phyloP scores from a whole-genome alignment of 2,329 filamentous ascomycete species.

The Apiospora sp. region DNA sequence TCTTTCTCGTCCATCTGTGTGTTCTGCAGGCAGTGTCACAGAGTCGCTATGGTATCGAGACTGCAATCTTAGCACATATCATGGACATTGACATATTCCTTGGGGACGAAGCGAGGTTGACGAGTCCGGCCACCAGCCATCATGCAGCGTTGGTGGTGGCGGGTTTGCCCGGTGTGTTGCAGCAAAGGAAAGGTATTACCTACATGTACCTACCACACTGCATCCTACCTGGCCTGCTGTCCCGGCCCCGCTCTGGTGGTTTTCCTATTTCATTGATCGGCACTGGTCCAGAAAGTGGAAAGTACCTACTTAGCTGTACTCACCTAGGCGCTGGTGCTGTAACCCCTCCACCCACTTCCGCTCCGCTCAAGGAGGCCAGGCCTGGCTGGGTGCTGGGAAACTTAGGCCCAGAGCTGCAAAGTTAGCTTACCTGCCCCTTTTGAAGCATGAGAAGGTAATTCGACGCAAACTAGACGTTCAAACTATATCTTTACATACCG shows the following conservation, averaged over 20 bases:
- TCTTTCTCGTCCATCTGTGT: not conserved
- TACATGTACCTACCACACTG: not conserved
- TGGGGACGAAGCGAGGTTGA: not conserved
- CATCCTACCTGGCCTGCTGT: not conserved
- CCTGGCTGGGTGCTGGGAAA: not conserved
- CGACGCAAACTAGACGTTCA: not conserved
- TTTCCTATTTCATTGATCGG: conserved; percentile 12
- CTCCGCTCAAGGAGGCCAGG: conserved; percentile 19
- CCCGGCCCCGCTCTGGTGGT: not conserved
- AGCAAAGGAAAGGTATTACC: not conserved
- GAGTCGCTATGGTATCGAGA: not conserved
- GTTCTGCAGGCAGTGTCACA: not conserved
- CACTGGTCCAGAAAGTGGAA: not conserved
- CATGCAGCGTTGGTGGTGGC: conserved; percentile 26
- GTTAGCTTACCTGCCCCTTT: not conserved
- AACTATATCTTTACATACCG: not conserved
- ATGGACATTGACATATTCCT: not conserved
- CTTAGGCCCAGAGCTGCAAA: not conserved
- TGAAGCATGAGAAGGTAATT: not conserved
- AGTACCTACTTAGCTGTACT: not conserved
- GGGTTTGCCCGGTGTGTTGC: not conserved
- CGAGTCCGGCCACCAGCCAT: not conserved
- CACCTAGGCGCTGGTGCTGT: not conserved
- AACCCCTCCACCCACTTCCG: conserved; percentile 17
- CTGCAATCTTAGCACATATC: not conserved